Evolutionary conservation across 2,329 filamentous ascomycete genomes (phyloP).

Genomic region (Byssochlamys sp.): DNA sequence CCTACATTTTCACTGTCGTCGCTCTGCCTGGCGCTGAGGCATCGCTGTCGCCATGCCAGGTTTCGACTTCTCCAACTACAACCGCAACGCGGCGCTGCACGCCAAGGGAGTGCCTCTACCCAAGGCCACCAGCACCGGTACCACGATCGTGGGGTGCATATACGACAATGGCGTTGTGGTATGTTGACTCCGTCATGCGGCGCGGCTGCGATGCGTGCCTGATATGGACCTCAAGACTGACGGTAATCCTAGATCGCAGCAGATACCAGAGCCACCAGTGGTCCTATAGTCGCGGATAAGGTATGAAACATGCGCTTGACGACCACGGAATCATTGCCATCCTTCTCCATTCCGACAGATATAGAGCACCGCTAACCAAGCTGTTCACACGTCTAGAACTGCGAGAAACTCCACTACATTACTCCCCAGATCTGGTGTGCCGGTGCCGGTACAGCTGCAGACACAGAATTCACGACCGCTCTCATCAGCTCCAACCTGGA

Average conservation of each 20-base stretch:
- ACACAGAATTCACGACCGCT: constrained; percentile 97
- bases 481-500: constrained; percentile 98
- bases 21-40: constrained; percentile 7
- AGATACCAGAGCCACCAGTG: constrained; percentile 93
- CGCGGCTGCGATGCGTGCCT: background rate
- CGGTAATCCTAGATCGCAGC: constrained; percentile 66
- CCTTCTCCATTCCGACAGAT: background rate
- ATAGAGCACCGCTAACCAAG: background rate
- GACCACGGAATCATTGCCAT: background rate
- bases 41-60: constrained; percentile 63
- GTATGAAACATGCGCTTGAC: constrained; percentile 29
- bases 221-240: background rate
- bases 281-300: constrained; percentile 98
- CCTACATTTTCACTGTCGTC: background rate
- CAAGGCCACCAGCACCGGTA: constrained; percentile 96
- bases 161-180: constrained; percentile 94
- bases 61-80: constrained; percentile 99
- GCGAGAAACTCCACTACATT: constrained; percentile 99
- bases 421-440: constrained; percentile 98
- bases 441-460: constrained; percentile 90
- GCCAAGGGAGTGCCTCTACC: constrained; percentile 87
- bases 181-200: constrained; percentile 26
- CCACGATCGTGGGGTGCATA: constrained; percentile 95
- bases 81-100: constrained; percentile 93
- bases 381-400: constrained; percentile 54